A percentile compares a stretch with the other conserved stretches of the same genome.
These are phyloP conservation scores for Microthlaspi erraticum DNA, from an alignment of 345 rosid genomes.

Conservation along the genomic window DNA sequence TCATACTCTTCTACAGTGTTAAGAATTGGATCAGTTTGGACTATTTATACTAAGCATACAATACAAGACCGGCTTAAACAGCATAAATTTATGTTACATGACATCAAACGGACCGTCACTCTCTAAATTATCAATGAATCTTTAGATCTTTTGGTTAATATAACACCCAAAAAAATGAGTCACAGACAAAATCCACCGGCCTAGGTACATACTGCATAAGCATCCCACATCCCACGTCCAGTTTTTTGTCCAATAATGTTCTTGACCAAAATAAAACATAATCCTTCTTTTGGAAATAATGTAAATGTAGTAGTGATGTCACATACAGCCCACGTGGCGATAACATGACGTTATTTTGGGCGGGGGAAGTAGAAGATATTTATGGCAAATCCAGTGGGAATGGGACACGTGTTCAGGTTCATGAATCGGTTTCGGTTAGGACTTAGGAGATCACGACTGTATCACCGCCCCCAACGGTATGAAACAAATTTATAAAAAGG, in stretches of 20 bases:
- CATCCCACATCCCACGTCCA: slow-evolving; percentile 45
- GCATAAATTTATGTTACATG: slow-evolving; percentile 20
- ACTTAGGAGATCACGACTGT: slow-evolving; percentile 41
- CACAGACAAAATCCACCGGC: slow-evolving; percentile 39
- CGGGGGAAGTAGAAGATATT: slow-evolving; percentile 24
- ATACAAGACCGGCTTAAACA: not conserved
- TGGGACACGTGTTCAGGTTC: slow-evolving; percentile 21
- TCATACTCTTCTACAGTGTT: not conserved
- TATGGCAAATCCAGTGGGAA: slow-evolving; percentile 8
- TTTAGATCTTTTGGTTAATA: slow-evolving; percentile 13
- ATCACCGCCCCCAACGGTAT: slow-evolving; percentile 46
- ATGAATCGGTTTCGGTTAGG: slow-evolving; percentile 38
- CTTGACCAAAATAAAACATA: not conserved
- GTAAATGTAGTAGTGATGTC: slow-evolving; percentile 17
- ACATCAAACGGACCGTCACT: slow-evolving; percentile 30
- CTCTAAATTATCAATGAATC: slow-evolving; percentile 27
- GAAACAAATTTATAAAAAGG: not conserved
- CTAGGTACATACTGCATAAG: slow-evolving; percentile 31
- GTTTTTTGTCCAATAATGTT: not conserved
- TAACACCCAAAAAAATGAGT: slow-evolving; percentile 19
- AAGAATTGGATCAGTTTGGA: slow-evolving; percentile 1
- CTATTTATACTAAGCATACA: slow-evolving; percentile 17
- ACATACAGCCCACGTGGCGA: slow-evolving; percentile 30
- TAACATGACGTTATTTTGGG: slow-evolving; percentile 24
- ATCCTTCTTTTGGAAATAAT: not conserved